Conservation (phyloP, 2,329 filamentous ascomycete species). For the Microdochium paspali region DNA sequence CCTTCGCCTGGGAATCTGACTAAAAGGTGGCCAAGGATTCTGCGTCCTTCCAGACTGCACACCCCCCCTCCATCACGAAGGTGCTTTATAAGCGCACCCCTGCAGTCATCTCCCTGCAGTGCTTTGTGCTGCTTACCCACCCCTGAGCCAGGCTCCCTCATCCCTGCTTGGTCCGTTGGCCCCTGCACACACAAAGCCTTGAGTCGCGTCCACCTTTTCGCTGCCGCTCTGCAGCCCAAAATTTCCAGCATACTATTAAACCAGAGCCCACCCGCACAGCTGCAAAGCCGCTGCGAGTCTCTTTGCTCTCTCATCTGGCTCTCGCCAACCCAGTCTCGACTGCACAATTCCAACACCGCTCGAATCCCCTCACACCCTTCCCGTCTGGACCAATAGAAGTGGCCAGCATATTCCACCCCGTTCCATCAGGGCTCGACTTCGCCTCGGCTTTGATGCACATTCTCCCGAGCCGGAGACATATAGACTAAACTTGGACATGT, state of each 20-base stretch:
- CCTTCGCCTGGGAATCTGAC: neutral
- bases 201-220: neutral
- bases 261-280: neutral
- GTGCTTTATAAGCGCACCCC: neutral
- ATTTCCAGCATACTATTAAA: neutral
- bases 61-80: neutral
- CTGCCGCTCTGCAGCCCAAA: neutral
- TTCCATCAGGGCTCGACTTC: slow-evolving; percentile 22
- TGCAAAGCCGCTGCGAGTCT: neutral
- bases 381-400: slow-evolving; percentile 22
- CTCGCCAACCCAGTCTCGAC: neutral
- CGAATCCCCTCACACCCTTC: too few species aligned
- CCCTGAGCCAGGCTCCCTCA: neutral
- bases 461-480: slow-evolving; percentile 25
- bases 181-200: neutral
- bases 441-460: slow-evolving; percentile 27
- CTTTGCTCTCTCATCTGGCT: neutral
- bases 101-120: neutral
- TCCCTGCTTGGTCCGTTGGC: neutral
- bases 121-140: neutral
- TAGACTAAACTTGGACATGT: slow-evolving; percentile 41
- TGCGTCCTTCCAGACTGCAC: neutral
- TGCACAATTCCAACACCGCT: neutral
- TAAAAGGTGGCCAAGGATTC: neutral
- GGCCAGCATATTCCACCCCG: slow-evolving; percentile 28